These are phyloP conservation scores for Draba incana DNA, from an alignment of 345 rosid species.

Conservation along the genomic window DNA sequence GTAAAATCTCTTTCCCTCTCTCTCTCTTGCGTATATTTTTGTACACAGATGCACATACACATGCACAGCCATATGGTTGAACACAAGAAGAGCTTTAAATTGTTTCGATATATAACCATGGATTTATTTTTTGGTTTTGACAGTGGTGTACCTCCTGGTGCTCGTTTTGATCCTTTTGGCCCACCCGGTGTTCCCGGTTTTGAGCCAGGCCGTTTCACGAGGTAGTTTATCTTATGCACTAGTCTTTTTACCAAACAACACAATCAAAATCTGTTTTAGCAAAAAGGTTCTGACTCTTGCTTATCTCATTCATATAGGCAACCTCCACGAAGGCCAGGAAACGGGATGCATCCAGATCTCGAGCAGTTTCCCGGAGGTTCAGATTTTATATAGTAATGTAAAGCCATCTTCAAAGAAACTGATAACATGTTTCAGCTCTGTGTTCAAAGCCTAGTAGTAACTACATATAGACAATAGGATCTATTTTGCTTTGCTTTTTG, in stretches of 20 bases:
- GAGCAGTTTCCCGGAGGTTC: constrained; percentile 59
- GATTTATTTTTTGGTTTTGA: constrained; percentile 1
- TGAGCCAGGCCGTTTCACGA: constrained; percentile 69
- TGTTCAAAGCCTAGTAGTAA: no score
- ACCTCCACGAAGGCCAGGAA: constrained; percentile 55
- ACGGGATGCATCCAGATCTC: constrained; percentile 74
- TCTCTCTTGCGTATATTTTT: background rate
- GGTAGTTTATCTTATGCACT: constrained; percentile 46
- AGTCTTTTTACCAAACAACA: background rate
- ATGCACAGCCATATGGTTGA: background rate
- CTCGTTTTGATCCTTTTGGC: constrained; percentile 91
- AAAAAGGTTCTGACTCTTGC: constrained; percentile 17
- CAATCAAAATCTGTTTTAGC: background rate
- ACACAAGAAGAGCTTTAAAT: background rate
- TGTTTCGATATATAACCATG: constrained; percentile 7
- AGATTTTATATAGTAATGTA: constrained; percentile 52
- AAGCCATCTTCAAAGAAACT: background rate
- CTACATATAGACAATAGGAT: no score
- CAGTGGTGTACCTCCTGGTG: constrained; percentile 91
- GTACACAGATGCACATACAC: constrained; percentile 12
- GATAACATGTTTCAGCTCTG: no score
- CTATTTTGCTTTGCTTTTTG: no score
- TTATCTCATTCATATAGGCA: constrained; percentile 44
- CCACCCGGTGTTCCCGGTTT: constrained; percentile 88
- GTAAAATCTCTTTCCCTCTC: constrained; percentile 46